Evolutionary conservation across 345 rosid genomes (phyloP).

Genomic region (Boechera retrofracta): DNA sequence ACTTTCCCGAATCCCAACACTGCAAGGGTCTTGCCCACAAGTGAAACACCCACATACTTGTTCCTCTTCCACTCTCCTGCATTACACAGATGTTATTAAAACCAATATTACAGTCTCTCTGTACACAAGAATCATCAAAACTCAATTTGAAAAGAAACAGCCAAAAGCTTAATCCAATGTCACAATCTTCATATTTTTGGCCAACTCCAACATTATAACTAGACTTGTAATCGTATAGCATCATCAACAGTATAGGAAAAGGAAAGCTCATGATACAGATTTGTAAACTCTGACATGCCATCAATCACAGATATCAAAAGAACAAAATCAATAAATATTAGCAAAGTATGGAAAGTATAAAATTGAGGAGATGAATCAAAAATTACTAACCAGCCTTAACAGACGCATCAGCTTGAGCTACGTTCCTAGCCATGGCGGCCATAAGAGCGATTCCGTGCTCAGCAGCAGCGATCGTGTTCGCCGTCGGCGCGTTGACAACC

Average conservation of each 20-base stretch:
- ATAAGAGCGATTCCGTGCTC: conserved; percentile 93
- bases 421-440: conserved; percentile 88
- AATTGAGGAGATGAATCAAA: background rate
- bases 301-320: conserved; percentile 13
- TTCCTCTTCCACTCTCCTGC: conserved; percentile 83
- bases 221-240: background rate
- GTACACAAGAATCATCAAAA: conserved; percentile 18
- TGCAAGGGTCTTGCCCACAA: conserved; percentile 84
- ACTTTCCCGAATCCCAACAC: conserved; percentile 91
- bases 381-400: conserved; percentile 78
- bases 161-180: background rate
- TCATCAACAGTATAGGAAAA: background rate
- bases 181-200: background rate
- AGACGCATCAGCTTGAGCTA: conserved; percentile 88
- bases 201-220: background rate
- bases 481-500: conserved; percentile 93
- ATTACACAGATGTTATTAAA: conserved; percentile 19
- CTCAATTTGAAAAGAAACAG: background rate
- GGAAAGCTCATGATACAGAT: background rate
- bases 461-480: conserved; percentile 91
- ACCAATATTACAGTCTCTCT: conserved; percentile 1
- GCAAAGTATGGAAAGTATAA: background rate
- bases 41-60: conserved; percentile 89
- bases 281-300: background rate
- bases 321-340: background rate